A percentile compares a stretch with the other conserved stretches of the same genome.
These are phyloP conservation scores for Aspergillus brasiliensis DNA, from an alignment of 2,329 filamentous ascomycete species.

Conservation along the genomic window DNA sequence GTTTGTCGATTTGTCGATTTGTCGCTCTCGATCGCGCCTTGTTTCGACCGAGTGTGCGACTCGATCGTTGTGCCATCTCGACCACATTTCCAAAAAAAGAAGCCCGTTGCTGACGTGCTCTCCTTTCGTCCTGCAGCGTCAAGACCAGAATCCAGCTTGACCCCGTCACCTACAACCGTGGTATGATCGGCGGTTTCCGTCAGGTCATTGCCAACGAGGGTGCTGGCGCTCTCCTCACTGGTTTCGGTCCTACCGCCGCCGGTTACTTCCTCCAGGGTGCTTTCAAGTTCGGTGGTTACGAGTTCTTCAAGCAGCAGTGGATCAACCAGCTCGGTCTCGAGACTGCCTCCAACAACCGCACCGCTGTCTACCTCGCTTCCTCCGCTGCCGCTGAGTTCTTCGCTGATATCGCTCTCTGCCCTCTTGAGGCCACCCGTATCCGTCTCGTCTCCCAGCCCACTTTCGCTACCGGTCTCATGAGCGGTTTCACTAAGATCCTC, in stretches of 20 bases:
- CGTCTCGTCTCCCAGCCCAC: conserved; percentile 86
- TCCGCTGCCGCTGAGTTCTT: conserved; percentile 66
- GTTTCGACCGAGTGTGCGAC: conserved; percentile 18
- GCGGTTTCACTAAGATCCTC: conserved; percentile 80
- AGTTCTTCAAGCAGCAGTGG: conserved; percentile 92
- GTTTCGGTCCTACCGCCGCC: conserved; percentile 80
- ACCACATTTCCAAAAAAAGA: not conserved
- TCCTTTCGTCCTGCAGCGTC: conserved; percentile 62
- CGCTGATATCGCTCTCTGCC: conserved; percentile 72
- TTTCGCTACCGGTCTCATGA: conserved; percentile 77
- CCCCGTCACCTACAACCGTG: conserved; percentile 83
- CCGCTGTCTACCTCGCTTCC: conserved; percentile 75
- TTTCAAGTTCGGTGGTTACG: conserved; percentile 93
- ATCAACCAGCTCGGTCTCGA: conserved; percentile 80
- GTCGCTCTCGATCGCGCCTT: conserved; percentile 12
- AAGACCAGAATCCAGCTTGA: conserved; percentile 96
- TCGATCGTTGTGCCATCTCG: not conserved
- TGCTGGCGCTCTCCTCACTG: conserved; percentile 81
- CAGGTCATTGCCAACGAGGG: conserved; percentile 84
- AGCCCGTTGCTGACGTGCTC: conserved; percentile 16
- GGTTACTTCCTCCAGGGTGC: conserved; percentile 94
- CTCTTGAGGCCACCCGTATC: conserved; percentile 90
- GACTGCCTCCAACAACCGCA: conserved; percentile 75
- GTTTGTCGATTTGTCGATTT: not conserved
- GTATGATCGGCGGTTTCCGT: conserved; percentile 81